Evolutionary conservation across 2,329 filamentous ascomycete species (phyloP), one percentile per base, ranked within the genome.

Genomic region (Gaeumannomyces tritici): DNA sequence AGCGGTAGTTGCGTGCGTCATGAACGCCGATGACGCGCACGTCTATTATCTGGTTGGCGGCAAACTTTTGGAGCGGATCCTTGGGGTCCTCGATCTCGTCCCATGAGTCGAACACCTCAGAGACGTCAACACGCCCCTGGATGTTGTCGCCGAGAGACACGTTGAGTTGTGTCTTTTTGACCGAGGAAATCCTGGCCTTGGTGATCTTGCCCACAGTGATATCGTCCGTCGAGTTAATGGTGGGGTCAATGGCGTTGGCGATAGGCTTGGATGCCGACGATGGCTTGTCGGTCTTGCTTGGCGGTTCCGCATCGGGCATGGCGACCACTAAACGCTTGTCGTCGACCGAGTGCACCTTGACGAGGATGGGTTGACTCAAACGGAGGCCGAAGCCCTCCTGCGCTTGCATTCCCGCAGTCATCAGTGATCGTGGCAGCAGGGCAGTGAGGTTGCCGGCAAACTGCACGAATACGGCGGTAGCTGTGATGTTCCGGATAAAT

Each of bases 151-250:
- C 89, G 60, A 98, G 81, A 67, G 90, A 85, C 7, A 99, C 91
- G 67, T 98, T 98, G 62, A 98, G 79, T 72, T 99, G 95, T 0
- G 93, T 97, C 59, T 88, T 88, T 74, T 96, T 96, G 70, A 97
- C 79, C 0, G 91, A 91, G n/a, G 84, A 83, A 57, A 99, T 84
- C 68, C 83, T 88, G 54, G 90, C 93, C 71, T 90, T 91, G 9
- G 87, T 86, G 58, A 89, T 73, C 66, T 83, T 88, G 61, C 93
- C 93, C 33, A 91, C 79, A 1, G 79, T 79, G 59, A 96, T 83
- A 67, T 96, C 91, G 57, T 87, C 85, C n/a, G 89, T 79, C 8
- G 85, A 83, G 42, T 77, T 79, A 64, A 90, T 80, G 5, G 77
- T 79, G 9, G 81, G 77, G 69, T 96, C 91, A 8, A 93, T 76